These are phyloP conservation scores for Hexamita inflata DNA, from an alignment of 208 protist species.

Conservation along the genomic window DNA sequence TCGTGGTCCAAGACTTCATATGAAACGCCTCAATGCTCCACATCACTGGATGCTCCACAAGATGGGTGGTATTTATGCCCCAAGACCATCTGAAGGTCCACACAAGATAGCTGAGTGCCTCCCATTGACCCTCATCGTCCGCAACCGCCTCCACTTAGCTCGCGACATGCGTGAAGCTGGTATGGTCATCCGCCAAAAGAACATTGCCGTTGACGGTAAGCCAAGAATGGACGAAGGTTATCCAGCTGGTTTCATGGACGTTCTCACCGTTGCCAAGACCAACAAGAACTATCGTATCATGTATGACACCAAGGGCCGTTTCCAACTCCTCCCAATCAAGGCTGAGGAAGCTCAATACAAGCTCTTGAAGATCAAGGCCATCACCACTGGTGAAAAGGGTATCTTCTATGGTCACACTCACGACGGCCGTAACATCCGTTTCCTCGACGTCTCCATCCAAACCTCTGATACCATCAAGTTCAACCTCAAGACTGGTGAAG, in stretches of 20 bases:
- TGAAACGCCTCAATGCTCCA: constrained; percentile 95
- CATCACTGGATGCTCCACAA: constrained; percentile 98
- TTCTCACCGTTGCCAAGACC: constrained; percentile 87
- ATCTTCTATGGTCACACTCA: constrained; percentile 89
- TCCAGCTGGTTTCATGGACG: constrained; percentile 87
- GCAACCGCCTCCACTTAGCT: constrained; percentile 91
- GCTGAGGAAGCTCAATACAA: constrained; percentile 79
- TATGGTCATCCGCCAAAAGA: constrained; percentile 80
- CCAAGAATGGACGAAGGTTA: constrained; percentile 81
- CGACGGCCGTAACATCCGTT: constrained; percentile 95
- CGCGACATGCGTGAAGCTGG: constrained; percentile 79
- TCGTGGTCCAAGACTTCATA: constrained; percentile 89
- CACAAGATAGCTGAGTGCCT: constrained; percentile 87
- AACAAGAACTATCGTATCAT: constrained; percentile 91
- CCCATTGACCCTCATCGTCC: constrained; percentile 67
- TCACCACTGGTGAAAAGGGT: constrained; percentile 65
- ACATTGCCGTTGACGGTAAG: constrained; percentile 85
- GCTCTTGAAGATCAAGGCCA: constrained; percentile 74
- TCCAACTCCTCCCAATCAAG: constrained; percentile 78
- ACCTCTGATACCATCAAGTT: constrained; percentile 88
- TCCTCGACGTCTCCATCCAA: constrained; percentile 81
- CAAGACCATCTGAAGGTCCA: constrained; percentile 78
- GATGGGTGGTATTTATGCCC: constrained; percentile 85
- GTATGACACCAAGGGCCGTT: constrained; percentile 96
- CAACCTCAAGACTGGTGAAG: constrained; percentile 77